These are phyloP conservation scores for Aspergillus ellipticus DNA, from an alignment of 495 filamentous ascomycete genomes.

Conservation along the genomic window DNA sequence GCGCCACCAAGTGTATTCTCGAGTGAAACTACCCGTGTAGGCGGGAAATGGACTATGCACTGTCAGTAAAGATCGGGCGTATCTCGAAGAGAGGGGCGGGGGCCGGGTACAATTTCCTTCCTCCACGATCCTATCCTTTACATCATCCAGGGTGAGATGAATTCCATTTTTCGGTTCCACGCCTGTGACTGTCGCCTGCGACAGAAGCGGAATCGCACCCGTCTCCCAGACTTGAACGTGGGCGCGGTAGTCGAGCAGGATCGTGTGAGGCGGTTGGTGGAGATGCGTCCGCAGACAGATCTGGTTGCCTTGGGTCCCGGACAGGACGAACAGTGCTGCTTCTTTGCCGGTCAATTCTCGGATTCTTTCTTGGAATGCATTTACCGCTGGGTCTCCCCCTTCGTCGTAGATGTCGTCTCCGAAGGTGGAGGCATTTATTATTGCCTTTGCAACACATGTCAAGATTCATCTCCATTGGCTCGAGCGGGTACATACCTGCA, in stretches of 20 bases:
- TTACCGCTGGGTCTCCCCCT: slow-evolving; percentile 58
- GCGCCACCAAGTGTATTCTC: slow-evolving; percentile 73
- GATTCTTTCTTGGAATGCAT: slow-evolving; percentile 58
- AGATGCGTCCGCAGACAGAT: slow-evolving; percentile 63
- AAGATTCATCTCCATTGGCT: not conserved
- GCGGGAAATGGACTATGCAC: slow-evolving; percentile 52
- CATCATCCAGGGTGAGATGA: slow-evolving; percentile 65
- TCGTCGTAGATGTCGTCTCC: slow-evolving; percentile 72
- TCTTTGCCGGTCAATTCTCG: slow-evolving; percentile 62
- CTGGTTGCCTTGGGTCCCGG: slow-evolving; percentile 84
- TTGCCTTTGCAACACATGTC: slow-evolving; percentile 29
- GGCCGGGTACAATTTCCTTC: slow-evolving; percentile 31
- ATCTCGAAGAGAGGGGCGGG: not conserved
- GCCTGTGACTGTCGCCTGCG: slow-evolving; percentile 52
- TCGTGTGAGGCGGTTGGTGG: slow-evolving; percentile 63
- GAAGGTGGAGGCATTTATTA: slow-evolving; percentile 48
- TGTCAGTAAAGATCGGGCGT: not conserved
- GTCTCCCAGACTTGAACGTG: slow-evolving; percentile 69
- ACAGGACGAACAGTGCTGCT: slow-evolving; percentile 66
- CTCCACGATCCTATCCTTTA: slow-evolving; percentile 50
- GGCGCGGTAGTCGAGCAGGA: slow-evolving; percentile 61
- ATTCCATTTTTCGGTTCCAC: slow-evolving; percentile 57
- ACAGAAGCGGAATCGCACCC: slow-evolving; percentile 59
- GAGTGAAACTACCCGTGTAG: slow-evolving; percentile 64
- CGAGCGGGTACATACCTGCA: slow-evolving; percentile 10